Base-by-base conservation (phyloP, 306 rosid species). In the Casuarina glauca region DNA sequence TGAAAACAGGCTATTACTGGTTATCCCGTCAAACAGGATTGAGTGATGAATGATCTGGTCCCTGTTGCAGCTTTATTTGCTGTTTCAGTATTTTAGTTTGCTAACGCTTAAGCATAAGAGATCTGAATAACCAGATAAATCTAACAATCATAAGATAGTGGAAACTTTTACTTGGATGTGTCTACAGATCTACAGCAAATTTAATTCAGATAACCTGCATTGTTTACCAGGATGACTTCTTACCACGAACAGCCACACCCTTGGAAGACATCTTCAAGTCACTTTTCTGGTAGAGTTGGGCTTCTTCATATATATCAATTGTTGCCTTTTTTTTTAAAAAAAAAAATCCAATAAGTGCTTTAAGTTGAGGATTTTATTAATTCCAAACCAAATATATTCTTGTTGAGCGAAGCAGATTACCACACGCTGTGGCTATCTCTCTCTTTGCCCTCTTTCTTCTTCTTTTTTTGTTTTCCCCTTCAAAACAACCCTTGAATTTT, bases 221-320 rank as follows among this genome's bases (percentile, higher is more conserved):
- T 66, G 26, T 42, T 42, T 66, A 17, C 32, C 89, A 94, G 98
- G 98, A 94, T 87, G 98, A 94, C 85, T 94, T 94, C 86, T 86
- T 94, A 74, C 97, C 98, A 13, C 88, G 98, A 86, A 94, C 97
- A 10, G 98, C 98, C 72, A 94, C 98, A 55, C 98, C 98, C 64
- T 85, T 94, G 89, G 98, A 94, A 86, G 98, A 94, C 87, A 90
- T 94, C 80, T 94, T 91, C 89, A 94, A 91, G 90, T 94, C 97
- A 73, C 85, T 94, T 83, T 90, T 91, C 90, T 94, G 98, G 98
- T 94, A 93, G 70, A 66, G 69, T 62, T 55, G 35, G 58, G 36
- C 81, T 69, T 61, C 50, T 61, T 45, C 74, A 64, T 69, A 57
- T 57, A 71, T 1, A 39, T 62, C 13, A 43, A 61, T 53, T 53